A percentile compares a stretch with the other conserved stretches of the same genome.
Evolutionary conservation across 768 basidiomycete species (phyloP).

Genomic region (Kwoniella sp.): DNA sequence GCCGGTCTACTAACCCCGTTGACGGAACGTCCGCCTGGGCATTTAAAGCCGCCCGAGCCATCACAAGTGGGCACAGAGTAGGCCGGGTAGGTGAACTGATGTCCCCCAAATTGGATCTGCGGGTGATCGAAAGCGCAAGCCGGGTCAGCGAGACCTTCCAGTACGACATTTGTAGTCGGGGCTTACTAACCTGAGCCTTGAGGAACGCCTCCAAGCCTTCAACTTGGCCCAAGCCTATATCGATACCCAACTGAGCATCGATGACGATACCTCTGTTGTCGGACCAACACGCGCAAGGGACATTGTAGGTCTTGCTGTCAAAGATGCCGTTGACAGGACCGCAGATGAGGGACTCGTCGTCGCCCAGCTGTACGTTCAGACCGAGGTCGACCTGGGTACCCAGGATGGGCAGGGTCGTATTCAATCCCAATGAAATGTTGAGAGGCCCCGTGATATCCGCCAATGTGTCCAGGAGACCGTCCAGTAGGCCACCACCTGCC

Average conservation of each 20-base stretch:
- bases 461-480: constrained; percentile 4
- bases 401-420: background rate
- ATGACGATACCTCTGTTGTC: constrained; percentile 6
- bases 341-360: constrained; percentile 7
- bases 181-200: constrained; percentile 5
- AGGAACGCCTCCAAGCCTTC: constrained; percentile 11
- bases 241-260: constrained; percentile 6
- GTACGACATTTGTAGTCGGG: no score
- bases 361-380: constrained; percentile 7
- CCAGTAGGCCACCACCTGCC: background rate
- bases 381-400: constrained; percentile 2
- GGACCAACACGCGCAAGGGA: constrained; percentile 9
- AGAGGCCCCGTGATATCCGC: constrained; percentile 4
- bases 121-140: background rate
- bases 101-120: constrained; percentile 8
- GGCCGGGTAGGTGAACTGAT: constrained; percentile 12
- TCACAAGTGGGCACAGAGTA: constrained; percentile 17
- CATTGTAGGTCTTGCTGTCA: background rate
- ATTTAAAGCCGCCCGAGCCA: constrained; percentile 17
- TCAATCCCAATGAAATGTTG: background rate
- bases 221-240: constrained; percentile 7
- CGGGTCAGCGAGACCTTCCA: no score
- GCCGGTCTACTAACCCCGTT: constrained; percentile 15
- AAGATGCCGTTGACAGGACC: constrained; percentile 5
- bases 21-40: constrained; percentile 5